Conservation (phyloP, 176 grass and related monocot genomes). For the Eleusine coracana region DNA sequence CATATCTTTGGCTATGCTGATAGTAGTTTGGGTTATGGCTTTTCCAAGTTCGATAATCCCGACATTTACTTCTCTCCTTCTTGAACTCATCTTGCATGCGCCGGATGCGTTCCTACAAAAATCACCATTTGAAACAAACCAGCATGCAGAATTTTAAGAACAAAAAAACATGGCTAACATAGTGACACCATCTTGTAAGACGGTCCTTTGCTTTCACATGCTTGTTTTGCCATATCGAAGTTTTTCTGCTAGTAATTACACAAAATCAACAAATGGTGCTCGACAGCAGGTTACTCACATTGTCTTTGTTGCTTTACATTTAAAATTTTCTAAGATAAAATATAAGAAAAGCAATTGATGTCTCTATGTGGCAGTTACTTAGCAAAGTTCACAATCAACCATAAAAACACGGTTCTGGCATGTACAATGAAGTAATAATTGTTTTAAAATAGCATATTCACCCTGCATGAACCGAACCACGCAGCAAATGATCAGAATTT, state of each 20-base stretch:
- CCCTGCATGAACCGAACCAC: background rate
- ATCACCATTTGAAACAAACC: conserved; percentile 44
- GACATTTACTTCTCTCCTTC: conserved; percentile 71
- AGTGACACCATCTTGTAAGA: background rate
- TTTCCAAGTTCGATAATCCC: conserved; percentile 53
- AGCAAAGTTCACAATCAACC: background rate
- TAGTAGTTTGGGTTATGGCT: conserved; percentile 45
- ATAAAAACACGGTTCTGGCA: background rate
- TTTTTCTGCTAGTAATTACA: background rate
- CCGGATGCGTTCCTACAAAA: conserved; percentile 72
- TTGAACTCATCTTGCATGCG: conserved; percentile 72
- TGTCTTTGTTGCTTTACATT: background rate
- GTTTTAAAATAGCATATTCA: background rate
- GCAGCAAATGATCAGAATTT: background rate
- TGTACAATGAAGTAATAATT: background rate
- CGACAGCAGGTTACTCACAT: background rate
- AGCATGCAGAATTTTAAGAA: background rate
- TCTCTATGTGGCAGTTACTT: background rate
- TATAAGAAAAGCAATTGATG: background rate
- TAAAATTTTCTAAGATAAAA: background rate
- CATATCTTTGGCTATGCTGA: conserved; percentile 62
- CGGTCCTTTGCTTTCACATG: background rate
- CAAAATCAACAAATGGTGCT: background rate
- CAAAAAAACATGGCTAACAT: background rate
- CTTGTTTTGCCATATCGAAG: background rate